phyloP scores from a whole-genome alignment of 2,329 filamentous ascomycete genomes.

The Capronia coronata region DNA sequence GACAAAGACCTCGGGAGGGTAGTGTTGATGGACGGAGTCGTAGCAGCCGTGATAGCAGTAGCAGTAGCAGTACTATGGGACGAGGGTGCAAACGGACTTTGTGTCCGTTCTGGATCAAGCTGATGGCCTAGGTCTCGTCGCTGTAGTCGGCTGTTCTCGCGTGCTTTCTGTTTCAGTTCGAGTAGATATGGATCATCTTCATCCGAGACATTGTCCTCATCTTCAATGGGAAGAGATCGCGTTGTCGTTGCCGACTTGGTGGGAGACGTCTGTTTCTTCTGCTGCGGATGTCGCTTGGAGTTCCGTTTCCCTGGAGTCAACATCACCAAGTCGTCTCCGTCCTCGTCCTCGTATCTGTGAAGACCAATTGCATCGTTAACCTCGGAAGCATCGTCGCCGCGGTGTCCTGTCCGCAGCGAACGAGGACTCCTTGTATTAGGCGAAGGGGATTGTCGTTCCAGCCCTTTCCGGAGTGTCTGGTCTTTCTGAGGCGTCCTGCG shows the following conservation, averaged over 20 bases:
- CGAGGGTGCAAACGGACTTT: constrained; percentile 7
- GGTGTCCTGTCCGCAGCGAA: background rate
- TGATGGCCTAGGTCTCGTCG: constrained; percentile 28
- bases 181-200: constrained; percentile 37
- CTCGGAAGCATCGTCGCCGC: background rate
- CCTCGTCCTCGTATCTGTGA: constrained; percentile 12
- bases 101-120: constrained; percentile 9
- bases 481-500: constrained; percentile 18
- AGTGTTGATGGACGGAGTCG: too few relatives aligned
- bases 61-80: too few relatives aligned
- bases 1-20: too few relatives aligned
- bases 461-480: constrained; percentile 2
- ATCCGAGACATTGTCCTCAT: constrained; percentile 24
- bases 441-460: constrained; percentile 8
- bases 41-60: too few relatives aligned
- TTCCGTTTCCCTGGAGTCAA: constrained; percentile 2
- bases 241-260: background rate
- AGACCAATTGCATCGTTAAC: background rate
- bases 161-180: constrained; percentile 38
- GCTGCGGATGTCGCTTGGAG: too few relatives aligned
- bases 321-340: constrained; percentile 19
- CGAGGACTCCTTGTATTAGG: background rate
- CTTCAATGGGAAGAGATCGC: background rate
- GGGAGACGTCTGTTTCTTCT: too few relatives aligned
- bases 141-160: constrained; percentile 35